These are phyloP conservation scores for Sugiyamaella grinbergsii DNA, from an alignment of 1,139 yeast species.

Conservation along the genomic window DNA sequence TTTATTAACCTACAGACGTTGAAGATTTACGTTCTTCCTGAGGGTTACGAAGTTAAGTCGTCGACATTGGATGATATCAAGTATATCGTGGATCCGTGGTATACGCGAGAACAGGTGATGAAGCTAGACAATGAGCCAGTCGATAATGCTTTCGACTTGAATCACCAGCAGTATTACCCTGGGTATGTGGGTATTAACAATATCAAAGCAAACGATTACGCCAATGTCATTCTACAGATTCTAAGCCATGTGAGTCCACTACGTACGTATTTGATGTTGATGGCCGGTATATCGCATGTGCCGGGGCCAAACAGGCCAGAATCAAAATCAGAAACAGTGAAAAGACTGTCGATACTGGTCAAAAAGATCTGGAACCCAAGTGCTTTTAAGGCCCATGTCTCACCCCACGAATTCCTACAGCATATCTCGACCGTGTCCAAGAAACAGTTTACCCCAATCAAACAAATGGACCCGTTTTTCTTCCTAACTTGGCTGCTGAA, in stretches of 20 bases:
- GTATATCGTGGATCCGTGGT: conserved; percentile 56
- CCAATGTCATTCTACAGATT: conserved; percentile 60
- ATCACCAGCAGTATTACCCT: conserved; percentile 52
- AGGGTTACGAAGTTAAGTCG: conserved; percentile 50
- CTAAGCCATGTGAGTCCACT: conserved; percentile 57
- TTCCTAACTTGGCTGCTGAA: conserved; percentile 65
- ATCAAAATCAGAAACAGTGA: conserved; percentile 34
- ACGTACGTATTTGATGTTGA: conserved; percentile 53
- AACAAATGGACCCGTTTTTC: conserved; percentile 54
- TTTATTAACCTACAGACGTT: conserved; percentile 56
- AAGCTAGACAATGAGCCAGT: conserved; percentile 38
- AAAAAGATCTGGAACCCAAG: conserved; percentile 66
- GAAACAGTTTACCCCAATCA: conserved; percentile 46
- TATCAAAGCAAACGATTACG: conserved; percentile 52
- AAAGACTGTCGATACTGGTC: conserved; percentile 49
- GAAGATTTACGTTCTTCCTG: conserved; percentile 63
- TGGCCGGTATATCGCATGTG: conserved; percentile 19
- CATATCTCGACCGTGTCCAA: conserved; percentile 49
- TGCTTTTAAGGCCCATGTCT: conserved; percentile 60
- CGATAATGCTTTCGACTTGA: conserved; percentile 36
- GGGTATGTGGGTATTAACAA: conserved; percentile 70
- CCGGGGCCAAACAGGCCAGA: conserved; percentile 21
- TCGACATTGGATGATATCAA: conserved; percentile 54
- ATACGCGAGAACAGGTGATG: conserved; percentile 43
- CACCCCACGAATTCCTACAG: conserved; percentile 67